phyloP scores from a whole-genome alignment of 2,329 filamentous ascomycete genomes.

The Rhinocladiella mackenziei region DNA sequence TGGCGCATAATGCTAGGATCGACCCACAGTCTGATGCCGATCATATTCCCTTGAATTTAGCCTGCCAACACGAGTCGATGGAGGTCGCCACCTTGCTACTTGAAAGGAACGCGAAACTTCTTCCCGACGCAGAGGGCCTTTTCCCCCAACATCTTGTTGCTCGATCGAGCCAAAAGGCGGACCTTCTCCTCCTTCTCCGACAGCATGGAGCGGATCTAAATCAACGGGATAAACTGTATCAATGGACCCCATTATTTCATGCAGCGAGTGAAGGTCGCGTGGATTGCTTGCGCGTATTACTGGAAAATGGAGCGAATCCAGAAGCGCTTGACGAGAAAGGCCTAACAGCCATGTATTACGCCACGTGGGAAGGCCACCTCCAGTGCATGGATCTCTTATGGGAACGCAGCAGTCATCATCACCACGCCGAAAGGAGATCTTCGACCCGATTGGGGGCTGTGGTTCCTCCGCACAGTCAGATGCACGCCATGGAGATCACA shows the following conservation, averaged over 20 bases:
- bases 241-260: conserved; percentile 95
- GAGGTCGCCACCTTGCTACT: conserved; percentile 81
- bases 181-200: conserved; percentile 74
- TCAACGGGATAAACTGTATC: conserved; percentile 90
- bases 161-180: conserved; percentile 75
- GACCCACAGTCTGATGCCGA: conserved; percentile 82
- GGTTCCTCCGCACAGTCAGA: conserved; percentile 18
- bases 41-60: conserved; percentile 89
- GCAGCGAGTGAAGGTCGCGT: conserved; percentile 95
- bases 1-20: conserved; percentile 74
- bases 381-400: conserved; percentile 85
- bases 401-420: conserved; percentile 33
- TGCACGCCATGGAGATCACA: conserved; percentile 26
- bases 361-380: conserved; percentile 93
- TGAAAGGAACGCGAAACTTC: conserved; percentile 70
- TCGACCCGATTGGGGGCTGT: conserved; percentile 15
- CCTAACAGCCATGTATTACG: conserved; percentile 94
- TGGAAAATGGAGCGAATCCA: conserved; percentile 73
- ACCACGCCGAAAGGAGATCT: conserved; percentile 14
- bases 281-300: conserved; percentile 73
- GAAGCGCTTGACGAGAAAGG: conserved; percentile 86
- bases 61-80: conserved; percentile 86
- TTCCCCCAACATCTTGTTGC: conserved; percentile 97
- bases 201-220: conserved; percentile 85
- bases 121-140: conserved; percentile 93